These are phyloP conservation scores for Hypsizygus marmoreus DNA, from an alignment of 768 basidiomycete genomes.

Conservation along the genomic window DNA sequence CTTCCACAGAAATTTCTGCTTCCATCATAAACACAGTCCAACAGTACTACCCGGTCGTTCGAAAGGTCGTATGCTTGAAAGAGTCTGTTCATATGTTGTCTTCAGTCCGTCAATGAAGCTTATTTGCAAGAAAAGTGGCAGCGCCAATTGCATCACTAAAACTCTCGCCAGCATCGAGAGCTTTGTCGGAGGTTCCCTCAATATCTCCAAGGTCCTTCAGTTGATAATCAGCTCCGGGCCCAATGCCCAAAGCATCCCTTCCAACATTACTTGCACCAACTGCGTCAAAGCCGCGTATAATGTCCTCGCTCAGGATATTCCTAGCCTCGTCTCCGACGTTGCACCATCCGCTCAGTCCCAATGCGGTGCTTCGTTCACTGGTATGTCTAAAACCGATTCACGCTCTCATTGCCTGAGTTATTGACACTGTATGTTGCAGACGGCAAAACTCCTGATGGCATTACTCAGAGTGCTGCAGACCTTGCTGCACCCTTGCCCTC, in stretches of 20 bases:
- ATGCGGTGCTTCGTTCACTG: no score
- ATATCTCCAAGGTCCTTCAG: conserved; percentile 27
- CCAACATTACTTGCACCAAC: no score
- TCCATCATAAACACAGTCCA: conserved; percentile 43
- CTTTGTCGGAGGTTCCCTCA: conserved; percentile 36
- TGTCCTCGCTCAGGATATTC: no score
- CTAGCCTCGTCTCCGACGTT: no score
- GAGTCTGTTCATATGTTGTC: conserved; percentile 45
- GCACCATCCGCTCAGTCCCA: no score
- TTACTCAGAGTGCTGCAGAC: no score
- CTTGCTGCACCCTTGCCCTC: conserved; percentile 39
- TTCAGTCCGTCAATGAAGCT: background rate
- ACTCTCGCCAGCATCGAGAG: conserved; percentile 53
- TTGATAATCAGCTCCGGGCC: no score
- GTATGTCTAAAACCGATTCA: no score
- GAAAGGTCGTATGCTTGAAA: conserved; percentile 60
- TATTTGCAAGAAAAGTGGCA: conserved; percentile 24
- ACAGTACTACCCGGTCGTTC: conserved; percentile 53
- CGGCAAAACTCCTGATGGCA: no score
- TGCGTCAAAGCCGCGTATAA: no score
- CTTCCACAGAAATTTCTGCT: conserved; percentile 21
- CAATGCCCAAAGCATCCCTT: conserved; percentile 11
- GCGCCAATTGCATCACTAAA: conserved; percentile 54
- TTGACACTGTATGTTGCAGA: no score
- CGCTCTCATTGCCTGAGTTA: no score